A percentile compares a stretch with the other conserved stretches of the same genome.
phyloP scores from a whole-genome alignment of 73 alveolate genomes.

The Symbiodinium pilosum region DNA sequence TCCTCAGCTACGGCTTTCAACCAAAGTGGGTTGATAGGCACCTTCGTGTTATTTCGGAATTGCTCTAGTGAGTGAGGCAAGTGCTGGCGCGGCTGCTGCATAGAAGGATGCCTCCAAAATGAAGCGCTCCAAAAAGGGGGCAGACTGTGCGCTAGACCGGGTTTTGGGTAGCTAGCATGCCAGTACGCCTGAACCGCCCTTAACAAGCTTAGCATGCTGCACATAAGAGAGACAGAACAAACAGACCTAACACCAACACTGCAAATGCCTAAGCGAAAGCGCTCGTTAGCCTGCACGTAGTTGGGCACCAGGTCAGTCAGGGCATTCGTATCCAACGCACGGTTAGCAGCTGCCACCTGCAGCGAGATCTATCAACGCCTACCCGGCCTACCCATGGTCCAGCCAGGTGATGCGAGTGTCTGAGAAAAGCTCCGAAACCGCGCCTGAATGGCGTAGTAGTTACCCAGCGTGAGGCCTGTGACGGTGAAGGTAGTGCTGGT shows the following conservation, averaged over 20 bases:
- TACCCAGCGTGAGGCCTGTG: conserved; percentile 56
- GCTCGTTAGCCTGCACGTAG: conserved; percentile 45
- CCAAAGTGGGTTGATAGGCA: neutral
- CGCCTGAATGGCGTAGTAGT: conserved; percentile 55
- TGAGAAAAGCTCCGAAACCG: neutral
- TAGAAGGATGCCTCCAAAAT: conserved; percentile 2
- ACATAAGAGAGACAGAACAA: too few species aligned
- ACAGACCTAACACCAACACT: too few species aligned
- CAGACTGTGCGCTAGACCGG: neutral
- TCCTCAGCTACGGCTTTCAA: too few species aligned
- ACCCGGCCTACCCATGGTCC: too few species aligned
- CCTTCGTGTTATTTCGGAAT: neutral
- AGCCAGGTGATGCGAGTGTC: neutral
- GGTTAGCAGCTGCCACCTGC: conserved; percentile 75
- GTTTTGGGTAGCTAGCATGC: neutral
- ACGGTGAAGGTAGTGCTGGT: conserved; percentile 77
- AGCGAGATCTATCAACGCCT: neutral
- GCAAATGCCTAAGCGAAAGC: too few species aligned
- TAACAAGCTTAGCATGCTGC: too few species aligned
- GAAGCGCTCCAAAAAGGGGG: neutral
- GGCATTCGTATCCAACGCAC: conserved; percentile 70
- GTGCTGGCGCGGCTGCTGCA: neutral
- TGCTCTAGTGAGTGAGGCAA: neutral
- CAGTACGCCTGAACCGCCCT: too few species aligned
- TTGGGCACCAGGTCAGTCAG: conserved; percentile 81